A percentile compares a stretch with the other conserved stretches of the same genome.
Evolutionary conservation across 2,329 filamentous ascomycete species (phyloP).

Genomic region (Chrysoporthe puriensis): DNA sequence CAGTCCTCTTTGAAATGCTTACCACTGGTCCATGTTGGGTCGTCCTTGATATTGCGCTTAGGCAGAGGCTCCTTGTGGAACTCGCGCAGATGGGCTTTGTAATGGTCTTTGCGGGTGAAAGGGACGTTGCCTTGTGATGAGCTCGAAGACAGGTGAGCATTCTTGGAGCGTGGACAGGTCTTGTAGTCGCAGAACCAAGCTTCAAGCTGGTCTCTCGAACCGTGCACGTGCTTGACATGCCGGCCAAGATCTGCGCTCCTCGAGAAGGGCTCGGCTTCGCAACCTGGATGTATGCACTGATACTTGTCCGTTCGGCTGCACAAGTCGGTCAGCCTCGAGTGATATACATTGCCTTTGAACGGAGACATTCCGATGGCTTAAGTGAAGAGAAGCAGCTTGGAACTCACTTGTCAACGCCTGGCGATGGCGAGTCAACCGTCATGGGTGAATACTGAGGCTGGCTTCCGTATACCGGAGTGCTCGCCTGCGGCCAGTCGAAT

Average conservation of each 20-base stretch:
- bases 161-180: slow-evolving; percentile 47
- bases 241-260: slow-evolving; percentile 59
- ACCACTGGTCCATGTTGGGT: slow-evolving; percentile 43
- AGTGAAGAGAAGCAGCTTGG: not conserved
- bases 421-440: not conserved
- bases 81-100: slow-evolving; percentile 59
- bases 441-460: slow-evolving; percentile 4
- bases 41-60: slow-evolving; percentile 45
- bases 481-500: not conserved
- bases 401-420: slow-evolving; percentile 13
- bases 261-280: slow-evolving; percentile 51
- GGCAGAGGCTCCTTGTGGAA: slow-evolving; percentile 59
- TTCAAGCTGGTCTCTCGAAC: slow-evolving; percentile 44
- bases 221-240: slow-evolving; percentile 55
- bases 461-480: not conserved
- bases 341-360: not conserved
- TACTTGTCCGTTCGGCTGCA: slow-evolving; percentile 28
- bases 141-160: not conserved
- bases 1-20: slow-evolving; percentile 46
- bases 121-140: slow-evolving; percentile 38
- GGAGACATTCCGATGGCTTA: not conserved
- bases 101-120: slow-evolving; percentile 60
- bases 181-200: slow-evolving; percentile 57
- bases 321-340: not conserved
- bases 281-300: slow-evolving; percentile 46